phyloP scores from a whole-genome alignment of 2,329 filamentous ascomycete species.

The Orbilia blumenaviensis region DNA sequence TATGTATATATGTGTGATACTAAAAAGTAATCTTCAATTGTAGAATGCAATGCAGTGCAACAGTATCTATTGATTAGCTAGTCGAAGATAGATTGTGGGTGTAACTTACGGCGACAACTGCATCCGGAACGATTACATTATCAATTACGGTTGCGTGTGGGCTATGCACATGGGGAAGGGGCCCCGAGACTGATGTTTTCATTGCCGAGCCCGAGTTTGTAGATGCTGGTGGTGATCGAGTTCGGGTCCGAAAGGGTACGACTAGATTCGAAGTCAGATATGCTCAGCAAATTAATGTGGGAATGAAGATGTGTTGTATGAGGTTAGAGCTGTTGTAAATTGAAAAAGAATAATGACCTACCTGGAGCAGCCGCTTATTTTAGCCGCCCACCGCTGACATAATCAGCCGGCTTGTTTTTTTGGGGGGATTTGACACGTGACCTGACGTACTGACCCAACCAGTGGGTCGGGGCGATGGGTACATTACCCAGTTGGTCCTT shows the following conservation, averaged over 20 bases:
- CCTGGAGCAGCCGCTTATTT: not conserved
- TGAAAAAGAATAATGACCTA: not conserved
- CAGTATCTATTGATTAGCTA: too few species aligned
- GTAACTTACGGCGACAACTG: constrained; percentile 42
- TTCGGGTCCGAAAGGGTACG: too few species aligned
- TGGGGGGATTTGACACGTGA: too few species aligned
- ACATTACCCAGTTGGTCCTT: too few species aligned
- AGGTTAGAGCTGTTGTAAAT: constrained; percentile 5
- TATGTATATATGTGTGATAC: too few species aligned
- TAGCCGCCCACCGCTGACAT: not conserved
- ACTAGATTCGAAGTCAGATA: too few species aligned
- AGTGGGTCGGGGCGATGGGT: constrained; percentile 65
- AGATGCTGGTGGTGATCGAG: too few species aligned
- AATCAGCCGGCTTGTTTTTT: too few species aligned
- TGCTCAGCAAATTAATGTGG: too few species aligned
- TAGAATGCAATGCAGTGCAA: not conserved
- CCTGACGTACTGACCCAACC: constrained; percentile 66
- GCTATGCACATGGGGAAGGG: too few species aligned
- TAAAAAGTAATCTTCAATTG: too few species aligned
- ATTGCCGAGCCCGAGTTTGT: too few species aligned
- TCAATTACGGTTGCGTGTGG: not conserved
- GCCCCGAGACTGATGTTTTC: not conserved
- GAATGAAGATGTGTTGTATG: not conserved
- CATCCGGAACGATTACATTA: not conserved
- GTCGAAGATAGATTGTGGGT: not conserved